Evolutionary conservation across 495 filamentous ascomycete species (phyloP), one percentile per base, ranked within the genome.

Genomic region (Ramalina intermedia): DNA sequence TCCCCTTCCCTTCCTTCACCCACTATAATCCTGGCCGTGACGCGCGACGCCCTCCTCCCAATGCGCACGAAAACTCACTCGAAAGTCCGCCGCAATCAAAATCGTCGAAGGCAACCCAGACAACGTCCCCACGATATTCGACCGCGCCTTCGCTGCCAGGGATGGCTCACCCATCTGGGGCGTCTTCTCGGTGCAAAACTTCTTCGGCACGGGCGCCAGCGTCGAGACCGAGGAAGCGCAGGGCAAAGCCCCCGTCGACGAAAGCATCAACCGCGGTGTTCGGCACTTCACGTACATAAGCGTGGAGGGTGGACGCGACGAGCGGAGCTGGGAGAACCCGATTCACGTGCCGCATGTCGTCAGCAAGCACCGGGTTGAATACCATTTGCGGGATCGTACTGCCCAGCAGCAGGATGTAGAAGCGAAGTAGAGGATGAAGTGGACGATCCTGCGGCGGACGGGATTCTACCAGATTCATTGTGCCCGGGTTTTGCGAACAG

Each of bases 11-110:
- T 53, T 2, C 29, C 29, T 0, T 47, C 63, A 11, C 55, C 66
- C 23, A 68, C 80, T 61, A 70, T 78, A 46, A 78, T 88, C 55
- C 72, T 87, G 11, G 84, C 78, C 20, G 66, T 87, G 14, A 86
- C 84, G 0, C 79, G 84, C 43, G 70, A 83, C 49, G 49, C 72
- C 72, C 6, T 50, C 63, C 8, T 78, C 77, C 9, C 29, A 65
- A 18, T 66, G 63, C 11, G 79, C 82, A 0, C 64, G 75, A 55
- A 64, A 67, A 37, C 68, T 84, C 6, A 61, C 60, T 4, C 51
- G 63, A 3, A 63, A 65, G 26, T 69, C 67, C 4, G 47, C 66
- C 16, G 68, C 63, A 45, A 60, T 81, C 42, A 66, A 70, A 33
- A 59, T 81, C n/a, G 66, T 84, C 2, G 61, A 79, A 51, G 78